phyloP scores from a whole-genome alignment of 163 green algal genomes.

The Scenedesmus sp. region DNA sequence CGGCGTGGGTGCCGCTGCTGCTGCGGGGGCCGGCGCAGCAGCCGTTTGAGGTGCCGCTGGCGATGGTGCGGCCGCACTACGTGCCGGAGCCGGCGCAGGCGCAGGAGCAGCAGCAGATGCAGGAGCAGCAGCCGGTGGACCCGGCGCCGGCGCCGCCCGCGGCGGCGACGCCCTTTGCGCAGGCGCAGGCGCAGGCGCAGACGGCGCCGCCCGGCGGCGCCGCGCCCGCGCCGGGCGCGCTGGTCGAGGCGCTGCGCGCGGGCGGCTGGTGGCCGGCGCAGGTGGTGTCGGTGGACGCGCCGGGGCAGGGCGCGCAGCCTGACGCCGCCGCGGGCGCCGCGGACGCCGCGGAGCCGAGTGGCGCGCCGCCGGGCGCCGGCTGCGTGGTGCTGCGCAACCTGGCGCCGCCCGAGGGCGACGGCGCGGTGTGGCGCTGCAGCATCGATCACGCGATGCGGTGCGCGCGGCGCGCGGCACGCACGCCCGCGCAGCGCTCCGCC shows the following conservation, averaged over 20 bases:
- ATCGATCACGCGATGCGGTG: constrained; percentile 15
- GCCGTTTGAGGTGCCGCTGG: background rate
- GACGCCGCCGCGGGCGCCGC: background rate
- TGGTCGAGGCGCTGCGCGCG: constrained; percentile 10
- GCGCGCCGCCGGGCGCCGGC: background rate
- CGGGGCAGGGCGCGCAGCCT: background rate
- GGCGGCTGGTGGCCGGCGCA: constrained; percentile 35
- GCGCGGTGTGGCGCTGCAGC: constrained; percentile 24
- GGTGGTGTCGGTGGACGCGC: background rate
- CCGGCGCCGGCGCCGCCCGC: too few relatives aligned
- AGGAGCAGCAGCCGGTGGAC: background rate
- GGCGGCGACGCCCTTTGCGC: background rate
- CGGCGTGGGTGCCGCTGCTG: constrained; percentile 20
- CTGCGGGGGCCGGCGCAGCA: background rate
- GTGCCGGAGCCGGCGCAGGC: background rate
- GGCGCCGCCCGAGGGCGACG: constrained; percentile 30
- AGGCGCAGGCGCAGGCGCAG: constrained; percentile 1
- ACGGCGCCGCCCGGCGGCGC: too few relatives aligned
- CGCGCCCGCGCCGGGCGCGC: too few relatives aligned
- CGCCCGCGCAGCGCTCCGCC: too few relatives aligned
- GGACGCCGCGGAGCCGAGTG: background rate
- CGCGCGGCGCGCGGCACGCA: background rate
- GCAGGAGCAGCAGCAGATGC: constrained; percentile 2
- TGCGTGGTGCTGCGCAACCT: constrained; percentile 33
- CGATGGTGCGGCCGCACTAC: constrained; percentile 31